A percentile compares a stretch with the other conserved stretches of the same genome.
These are phyloP conservation scores for Calonectria pteridis DNA, from an alignment of 2,329 filamentous ascomycete genomes.

Conservation along the genomic window DNA sequence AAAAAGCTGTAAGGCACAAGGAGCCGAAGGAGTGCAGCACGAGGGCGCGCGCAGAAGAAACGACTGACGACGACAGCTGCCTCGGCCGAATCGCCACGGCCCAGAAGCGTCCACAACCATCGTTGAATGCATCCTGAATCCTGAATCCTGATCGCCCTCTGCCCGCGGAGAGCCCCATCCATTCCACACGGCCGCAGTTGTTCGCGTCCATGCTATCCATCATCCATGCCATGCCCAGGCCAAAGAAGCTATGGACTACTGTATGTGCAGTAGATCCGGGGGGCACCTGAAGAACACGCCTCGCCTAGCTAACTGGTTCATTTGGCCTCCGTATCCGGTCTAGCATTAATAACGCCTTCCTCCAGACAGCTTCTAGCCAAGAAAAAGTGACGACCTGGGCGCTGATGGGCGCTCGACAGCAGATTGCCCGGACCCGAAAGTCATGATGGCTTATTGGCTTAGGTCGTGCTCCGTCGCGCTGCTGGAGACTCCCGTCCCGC, in stretches of 20 bases:
- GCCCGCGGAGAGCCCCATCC: background rate
- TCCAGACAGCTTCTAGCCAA: constrained; percentile 7
- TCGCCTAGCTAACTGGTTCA: constrained; percentile 1
- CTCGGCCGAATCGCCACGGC: background rate
- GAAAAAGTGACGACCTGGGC: constrained; percentile 5
- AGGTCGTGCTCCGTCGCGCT: background rate
- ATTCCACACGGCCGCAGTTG: background rate
- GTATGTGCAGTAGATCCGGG: constrained; percentile 10
- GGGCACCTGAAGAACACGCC: background rate
- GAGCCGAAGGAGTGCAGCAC: constrained; percentile 7
- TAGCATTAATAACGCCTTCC: background rate
- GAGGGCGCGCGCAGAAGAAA: background rate
- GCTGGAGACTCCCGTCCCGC: constrained; percentile 25
- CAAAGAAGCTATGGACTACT: constrained; percentile 1
- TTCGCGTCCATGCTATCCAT: background rate
- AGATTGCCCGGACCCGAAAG: background rate
- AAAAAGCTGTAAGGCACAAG: background rate
- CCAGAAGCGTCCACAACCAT: background rate
- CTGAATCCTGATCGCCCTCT: background rate
- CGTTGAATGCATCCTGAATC: background rate
- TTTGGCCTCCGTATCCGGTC: constrained; percentile 2
- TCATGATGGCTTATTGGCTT: background rate
- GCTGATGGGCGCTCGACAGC: constrained; percentile 13
- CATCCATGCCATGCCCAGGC: background rate
- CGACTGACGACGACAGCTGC: background rate